Evolutionary conservation across 768 basidiomycete genomes (phyloP), one percentile per base, ranked within the genome.

Genomic region (Hortiboletus campestris): DNA sequence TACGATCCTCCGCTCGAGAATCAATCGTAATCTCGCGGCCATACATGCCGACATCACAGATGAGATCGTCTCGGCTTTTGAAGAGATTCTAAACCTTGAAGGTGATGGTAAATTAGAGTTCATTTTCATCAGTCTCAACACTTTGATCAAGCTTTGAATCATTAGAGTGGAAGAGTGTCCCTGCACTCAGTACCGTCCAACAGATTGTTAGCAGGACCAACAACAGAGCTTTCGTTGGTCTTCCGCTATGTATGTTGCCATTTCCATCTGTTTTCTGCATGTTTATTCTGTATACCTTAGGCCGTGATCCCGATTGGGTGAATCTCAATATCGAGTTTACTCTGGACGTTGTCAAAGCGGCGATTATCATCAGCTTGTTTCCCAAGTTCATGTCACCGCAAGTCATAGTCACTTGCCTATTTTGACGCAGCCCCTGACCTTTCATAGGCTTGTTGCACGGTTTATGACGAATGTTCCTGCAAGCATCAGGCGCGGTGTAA

Each of bases 11-110:
- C 71, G 69, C 19, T 56, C 59, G n/a, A 41, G 65, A 29, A 56
- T 77, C 6, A 74, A 72, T 13, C 71, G 80, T 6, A 75, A 75
- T 47, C 64, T 84, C 12, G 69, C 63, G 2, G 53, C 49, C 4
- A 58, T 74, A 3, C 75, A 80, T 55, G 66, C 73, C 0, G 73
- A 75, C 25, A 61, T 84, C 10, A 70, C 66, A 7, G 75, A 80
- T 29, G 84, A 85, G 58, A 67, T 83, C 14, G 46, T 60, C 2
- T 51, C 61, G 0, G 70, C 82, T 0, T 76, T 81, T 50, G 61
- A 67, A 1, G 78, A 77, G 6, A 56, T 68, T 38, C 65, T 84
- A 11, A 35, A 56, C 17, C 53, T 62, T 19, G 46, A 29, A 16
- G 63, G 49, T 10, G 22, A 66, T 22, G 67, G 66, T 68, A 25